Base-by-base conservation (phyloP, 441 rosid genomes). In the Iberis amara region DNA sequence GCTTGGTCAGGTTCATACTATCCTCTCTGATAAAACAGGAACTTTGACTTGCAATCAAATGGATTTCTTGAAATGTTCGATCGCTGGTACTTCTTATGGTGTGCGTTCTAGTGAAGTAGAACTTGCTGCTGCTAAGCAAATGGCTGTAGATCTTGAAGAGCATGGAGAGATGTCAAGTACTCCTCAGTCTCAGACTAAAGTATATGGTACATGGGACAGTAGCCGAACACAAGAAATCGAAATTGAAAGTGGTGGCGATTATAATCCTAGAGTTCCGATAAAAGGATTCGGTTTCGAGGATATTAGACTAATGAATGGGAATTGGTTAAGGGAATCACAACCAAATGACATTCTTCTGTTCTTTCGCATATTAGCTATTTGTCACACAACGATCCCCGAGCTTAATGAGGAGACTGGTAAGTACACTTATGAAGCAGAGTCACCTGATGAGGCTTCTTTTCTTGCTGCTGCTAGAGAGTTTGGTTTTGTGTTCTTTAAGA, bases 21-120 rank as follows among this genome's bases (percentile, higher is more conserved):
- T 89, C 55, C 90, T 89, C 10, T 89, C 97, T 13, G 97, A 89
- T 58, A 89, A 89, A 74, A 89, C 96, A 0, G 96, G 96, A 44
- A 89, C 96, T 7, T 68, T 89, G 76, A 89, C 97, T 27, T 89
- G 97, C 69, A 89, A 85, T 63, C 97, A 89, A 73, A 89, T 89
- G 97, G 97, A 89, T 68, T 89, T 85, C 69, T 69, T 85, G 30
- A 89, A 83, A 74, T 89, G 97, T 65, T 86, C 97, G 10, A 80
- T 89, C 39, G 95, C 89, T 27, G 88, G 97, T 52, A 70, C 63
- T 59, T 71, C 95, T 31, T 89, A 85, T 49, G 97, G 97, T 5
- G 68, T 65, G 11, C 57, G 77, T 6, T 60, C 85, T 2, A 89
- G 86, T 18, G 97, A 89, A 77, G 92, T 89, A 28, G 97, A 89